A percentile compares a stretch with the other conserved stretches of the same genome.
Evolutionary conservation across 2,329 filamentous ascomycete species (phyloP).

Genomic region (Arthrobotrys entomopaga): DNA sequence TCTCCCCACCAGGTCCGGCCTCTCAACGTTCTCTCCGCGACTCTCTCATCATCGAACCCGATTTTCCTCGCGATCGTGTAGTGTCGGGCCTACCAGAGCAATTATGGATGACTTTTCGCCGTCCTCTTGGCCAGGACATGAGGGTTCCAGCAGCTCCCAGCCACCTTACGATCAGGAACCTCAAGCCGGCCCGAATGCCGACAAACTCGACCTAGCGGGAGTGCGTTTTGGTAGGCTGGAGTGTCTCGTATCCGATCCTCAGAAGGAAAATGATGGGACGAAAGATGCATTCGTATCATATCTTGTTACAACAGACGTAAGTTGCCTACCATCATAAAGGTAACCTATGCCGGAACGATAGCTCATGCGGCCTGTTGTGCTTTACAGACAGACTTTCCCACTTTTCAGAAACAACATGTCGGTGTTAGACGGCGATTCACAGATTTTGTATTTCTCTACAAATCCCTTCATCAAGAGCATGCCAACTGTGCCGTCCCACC

Average conservation of each 20-base stretch:
- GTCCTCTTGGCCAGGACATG: slow-evolving; percentile 38
- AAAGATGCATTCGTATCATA: slow-evolving; percentile 98
- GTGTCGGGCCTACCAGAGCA: not conserved
- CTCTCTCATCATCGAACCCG: not conserved
- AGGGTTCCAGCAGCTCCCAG: slow-evolving; percentile 49
- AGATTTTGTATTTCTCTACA: slow-evolving; percentile 97
- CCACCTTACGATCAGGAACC: slow-evolving; percentile 54
- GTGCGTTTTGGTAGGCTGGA: slow-evolving; percentile 80
- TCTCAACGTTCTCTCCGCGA: slow-evolving; percentile 5
- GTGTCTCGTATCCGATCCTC: slow-evolving; percentile 81
- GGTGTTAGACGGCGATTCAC: slow-evolving; percentile 90
- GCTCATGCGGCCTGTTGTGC: not conserved
- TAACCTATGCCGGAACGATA: not conserved
- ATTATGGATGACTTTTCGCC: slow-evolving; percentile 50
- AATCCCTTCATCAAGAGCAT: slow-evolving; percentile 85
- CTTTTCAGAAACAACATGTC: slow-evolving; percentile 84
- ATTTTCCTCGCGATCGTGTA: not conserved
- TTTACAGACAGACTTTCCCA: slow-evolving; percentile 87
- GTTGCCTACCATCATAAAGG: slow-evolving; percentile 55
- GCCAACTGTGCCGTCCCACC: slow-evolving; percentile 92
- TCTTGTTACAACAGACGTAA: slow-evolving; percentile 86
- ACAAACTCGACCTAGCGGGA: slow-evolving; percentile 68
- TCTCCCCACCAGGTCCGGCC: slow-evolving; percentile 21
- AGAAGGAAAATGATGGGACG: slow-evolving; percentile 95
- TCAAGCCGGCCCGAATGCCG: slow-evolving; percentile 60